A percentile compares a stretch with the other conserved stretches of the same genome.
phyloP scores from a whole-genome alignment of 306 rosid genomes.

The Nissolia schottii region DNA sequence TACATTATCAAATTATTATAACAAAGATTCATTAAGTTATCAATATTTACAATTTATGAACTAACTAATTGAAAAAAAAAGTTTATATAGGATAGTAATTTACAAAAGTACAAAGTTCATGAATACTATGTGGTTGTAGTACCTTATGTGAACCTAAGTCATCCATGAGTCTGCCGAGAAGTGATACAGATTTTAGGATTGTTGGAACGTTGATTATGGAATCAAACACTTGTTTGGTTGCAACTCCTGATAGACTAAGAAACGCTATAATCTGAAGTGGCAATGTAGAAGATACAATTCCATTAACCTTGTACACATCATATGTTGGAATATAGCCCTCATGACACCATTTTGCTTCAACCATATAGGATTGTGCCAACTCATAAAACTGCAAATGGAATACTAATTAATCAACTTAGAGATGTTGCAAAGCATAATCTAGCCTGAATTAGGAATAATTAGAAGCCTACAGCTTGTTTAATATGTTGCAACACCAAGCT shows the following conservation, averaged over 20 bases:
- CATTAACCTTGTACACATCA: constrained; percentile 20
- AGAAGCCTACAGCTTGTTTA: background rate
- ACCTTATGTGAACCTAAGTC: constrained; percentile 34
- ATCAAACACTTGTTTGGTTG: constrained; percentile 7
- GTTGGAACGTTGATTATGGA: constrained; percentile 21
- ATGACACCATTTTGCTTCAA: constrained; percentile 25
- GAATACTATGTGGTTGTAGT: background rate
- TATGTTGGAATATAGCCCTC: constrained; percentile 14
- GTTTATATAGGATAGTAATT: no score
- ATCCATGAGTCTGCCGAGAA: constrained; percentile 1
- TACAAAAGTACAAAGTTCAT: no score
- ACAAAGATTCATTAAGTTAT: no score
- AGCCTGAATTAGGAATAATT: background rate
- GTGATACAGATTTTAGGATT: background rate
- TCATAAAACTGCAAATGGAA: background rate
- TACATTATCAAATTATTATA: no score
- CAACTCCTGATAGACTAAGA: background rate
- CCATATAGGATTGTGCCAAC: background rate
- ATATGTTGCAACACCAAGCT: background rate
- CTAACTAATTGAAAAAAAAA: no score
- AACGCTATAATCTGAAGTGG: background rate
- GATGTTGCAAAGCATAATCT: background rate
- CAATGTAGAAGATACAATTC: background rate
- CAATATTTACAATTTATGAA: no score
- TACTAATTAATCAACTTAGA: background rate